Base-by-base conservation (phyloP, 75 land plant genomes). In the Pinus tabuliformis region DNA sequence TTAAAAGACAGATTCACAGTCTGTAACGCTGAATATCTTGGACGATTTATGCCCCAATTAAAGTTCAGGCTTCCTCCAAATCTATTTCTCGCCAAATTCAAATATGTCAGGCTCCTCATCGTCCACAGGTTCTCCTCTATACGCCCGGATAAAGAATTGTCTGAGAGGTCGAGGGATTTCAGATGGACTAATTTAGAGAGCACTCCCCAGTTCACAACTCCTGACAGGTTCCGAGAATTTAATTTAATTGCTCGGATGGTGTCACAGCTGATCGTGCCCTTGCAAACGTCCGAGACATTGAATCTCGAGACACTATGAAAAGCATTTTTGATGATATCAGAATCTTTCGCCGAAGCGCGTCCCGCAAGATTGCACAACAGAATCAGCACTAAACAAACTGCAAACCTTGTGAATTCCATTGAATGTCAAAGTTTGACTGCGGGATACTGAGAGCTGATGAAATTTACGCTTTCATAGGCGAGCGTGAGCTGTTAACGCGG, bases 1-100 rank as follows among this genome's bases (percentile, higher is more conserved):
- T 90, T 90, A 58, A 4, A 30, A 16, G 92, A 87, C 42, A 90
- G 82, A 62, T 83, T 78, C 2, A 90, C 79, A 13, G 18, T 42
- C 68, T 58, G 79, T 42, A 87, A 70, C 30, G 80, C 22, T 18
- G 75, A 56, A 6, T 37, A 15, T 15, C 12, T 5, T 18, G 4
- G 56, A n/a, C 45, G 21, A 16, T 2, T 2, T 15, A n/a, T 18
- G 20, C 14, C 28, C 71, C 71, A 68, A 3, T 68, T 45, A 39
- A 39, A 39, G 52, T 14, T 18, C 5, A 68, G 71, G 12, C 11
- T 39, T 68, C 71, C 71, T 17, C 71, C 71, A 20, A 68, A 68
- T 20, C 18, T 1, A n/a, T 68, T 68, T 22, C 1, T 37, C 21
- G 6, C 71, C n/a, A 68, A 45, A 39, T 68, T 68, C 49, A 68